Base-by-base conservation (phyloP, 164 flowering plant genomes). In the Vitis riparia region DNA sequence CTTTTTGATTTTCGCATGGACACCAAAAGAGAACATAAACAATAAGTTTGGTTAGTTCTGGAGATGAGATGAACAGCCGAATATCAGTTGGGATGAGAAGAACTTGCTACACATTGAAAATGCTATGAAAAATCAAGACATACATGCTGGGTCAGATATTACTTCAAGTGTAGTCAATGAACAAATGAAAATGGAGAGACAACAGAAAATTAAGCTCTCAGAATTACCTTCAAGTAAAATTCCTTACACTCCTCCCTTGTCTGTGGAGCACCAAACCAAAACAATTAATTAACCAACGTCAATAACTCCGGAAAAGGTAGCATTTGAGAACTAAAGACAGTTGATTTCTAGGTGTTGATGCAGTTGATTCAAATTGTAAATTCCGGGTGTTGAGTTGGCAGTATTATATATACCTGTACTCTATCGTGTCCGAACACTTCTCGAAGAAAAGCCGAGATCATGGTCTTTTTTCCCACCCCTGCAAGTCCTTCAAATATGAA, bases 391-490 rank as follows among this genome's bases (percentile, higher is more conserved):
- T 32, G 0, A 32, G 44, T 6, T 32, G 44, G 44, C 5, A 32
- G 5, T 57, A 56, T 11, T 23, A 16, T 11, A 12, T 12, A 53
- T 76, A 88, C 94, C 92, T 78, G 72, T 37, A 81, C 70, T 58
- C 67, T 75, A 27, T 81, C 85, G 19, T 69, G 15, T 59, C 89
- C 94, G 61, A 74, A 84, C 58, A 67, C 74, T 78, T 85, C 88
- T 66, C 78, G 74, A 68, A 88, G 81, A 70, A 85, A 71, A 68
- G 94, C 91, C 78, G 79, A 71, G 9, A 88, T 78, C 94, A 89
- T 88, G 76, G 92, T 90, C 74, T 80, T 84, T 84, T 90, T 90
- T 16, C 94, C 92, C 32, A 86, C 94, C 5, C 92, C 92, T 16
- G 89, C 78, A 37, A 73, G 84, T 32, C 92, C 92, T 84, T 88